phyloP scores from a whole-genome alignment of 768 basidiomycete genomes.

The Russula vinacea region DNA sequence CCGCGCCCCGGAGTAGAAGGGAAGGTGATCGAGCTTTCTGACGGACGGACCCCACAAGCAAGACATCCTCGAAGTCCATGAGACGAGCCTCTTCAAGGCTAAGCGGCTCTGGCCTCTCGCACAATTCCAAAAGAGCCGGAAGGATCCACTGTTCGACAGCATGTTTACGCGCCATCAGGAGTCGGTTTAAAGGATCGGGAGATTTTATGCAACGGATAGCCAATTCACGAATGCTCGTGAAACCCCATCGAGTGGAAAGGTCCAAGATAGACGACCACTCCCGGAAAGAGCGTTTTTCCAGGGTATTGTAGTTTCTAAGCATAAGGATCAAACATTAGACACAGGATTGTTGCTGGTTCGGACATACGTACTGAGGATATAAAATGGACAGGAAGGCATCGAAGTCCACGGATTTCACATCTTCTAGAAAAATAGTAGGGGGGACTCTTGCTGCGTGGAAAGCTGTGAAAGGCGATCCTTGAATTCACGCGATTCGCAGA shows the following conservation, averaged over 20 bases:
- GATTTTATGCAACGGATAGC: conserved; percentile 13
- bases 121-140: conserved; percentile 14
- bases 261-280: conserved; percentile 25
- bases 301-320: conserved; percentile 18
- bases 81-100: conserved; percentile 19
- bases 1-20: neutral
- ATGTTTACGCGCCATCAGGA: conserved; percentile 14
- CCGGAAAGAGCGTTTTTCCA: conserved; percentile 12
- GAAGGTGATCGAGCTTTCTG: conserved; percentile 15
- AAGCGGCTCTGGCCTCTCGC: conserved; percentile 18
- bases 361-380: conserved; percentile 22
- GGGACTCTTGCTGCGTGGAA: neutral
- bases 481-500: conserved; percentile 18
- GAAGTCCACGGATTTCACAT: conserved; percentile 20
- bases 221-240: conserved; percentile 21
- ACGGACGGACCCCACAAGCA: conserved; percentile 20
- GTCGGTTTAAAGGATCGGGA: conserved; percentile 6
- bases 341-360: neutral
- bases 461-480: neutral
- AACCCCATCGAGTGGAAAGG: conserved; percentile 25
- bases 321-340: neutral
- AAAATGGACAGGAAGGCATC: conserved; percentile 25
- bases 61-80: conserved; percentile 18
- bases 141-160: conserved; percentile 18
- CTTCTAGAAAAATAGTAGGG: neutral